Evolutionary conservation across 441 rosid genomes (phyloP), one percentile per base, ranked within the genome.

Genomic region (Monsonia emarginata): DNA sequence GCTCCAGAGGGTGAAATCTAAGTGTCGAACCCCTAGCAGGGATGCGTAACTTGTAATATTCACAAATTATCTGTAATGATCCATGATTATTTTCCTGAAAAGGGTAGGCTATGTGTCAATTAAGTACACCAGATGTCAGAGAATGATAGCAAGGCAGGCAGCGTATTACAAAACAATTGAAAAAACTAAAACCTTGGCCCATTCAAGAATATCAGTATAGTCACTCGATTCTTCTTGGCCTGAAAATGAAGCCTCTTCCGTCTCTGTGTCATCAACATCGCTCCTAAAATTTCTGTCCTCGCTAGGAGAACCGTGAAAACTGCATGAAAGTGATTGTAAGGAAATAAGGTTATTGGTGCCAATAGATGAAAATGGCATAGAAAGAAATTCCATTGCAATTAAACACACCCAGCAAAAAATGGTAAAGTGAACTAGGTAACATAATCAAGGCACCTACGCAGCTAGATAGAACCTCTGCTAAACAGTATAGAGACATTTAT

Each of bases 1-100:
- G 96, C 78, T 90, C 94, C 77, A 94, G 66, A 27, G 98, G 98
- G 78, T 86, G 97, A 86, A 94, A 89, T 72, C 65, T 81, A 46
- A 94, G 72, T 32, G 80, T 78, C 52, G 91, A 83, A 69, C 97
- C 97, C 78, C 98, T 83, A 28, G 71, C 76, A 13, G 96, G 96
- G 65, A 82, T 85, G 27, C 65, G 75, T 70, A 86, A 74, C 62
- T 65, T 82, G 74, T 89, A 86, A 81, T 90, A 94, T 72, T 89
- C 89, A 25, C 96, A 86, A 10, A 94, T 74, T 61, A 94, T 84
- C 79, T 85, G 96, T 67, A 94, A 79, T 25, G 96, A 81, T 61
- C 98, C 98, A 27, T 84, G 81, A 52, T 81, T 80, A 71, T 90
- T 88, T 72, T 75, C 88, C 98, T 94, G 86, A 65, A 73, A 79